phyloP scores from a whole-genome alignment of 148 eudicot genomes.

The Fagopyrum esculentum region DNA sequence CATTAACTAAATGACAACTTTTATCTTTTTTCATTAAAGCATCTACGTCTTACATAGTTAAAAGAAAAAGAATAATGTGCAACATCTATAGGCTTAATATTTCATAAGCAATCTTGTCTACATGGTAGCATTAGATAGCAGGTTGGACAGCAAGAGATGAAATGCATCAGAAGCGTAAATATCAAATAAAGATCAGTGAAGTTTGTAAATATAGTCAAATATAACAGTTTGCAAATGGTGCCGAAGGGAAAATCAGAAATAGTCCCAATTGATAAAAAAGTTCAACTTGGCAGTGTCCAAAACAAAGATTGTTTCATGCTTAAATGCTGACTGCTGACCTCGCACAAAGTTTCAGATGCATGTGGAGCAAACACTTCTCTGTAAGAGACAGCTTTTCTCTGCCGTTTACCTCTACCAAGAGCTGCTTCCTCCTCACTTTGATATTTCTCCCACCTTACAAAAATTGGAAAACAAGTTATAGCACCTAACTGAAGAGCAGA shows the following conservation, averaged over 20 bases:
- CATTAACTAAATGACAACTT: neutral
- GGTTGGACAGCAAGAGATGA: neutral
- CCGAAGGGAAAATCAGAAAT: neutral
- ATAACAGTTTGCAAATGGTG: neutral
- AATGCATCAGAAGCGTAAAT: neutral
- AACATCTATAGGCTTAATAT: neutral
- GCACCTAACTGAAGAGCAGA: neutral
- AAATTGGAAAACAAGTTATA: neutral
- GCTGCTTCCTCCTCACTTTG: conserved; percentile 90
- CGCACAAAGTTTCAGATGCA: conserved; percentile 47
- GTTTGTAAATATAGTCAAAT: neutral
- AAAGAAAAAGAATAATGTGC: neutral
- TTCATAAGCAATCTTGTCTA: neutral
- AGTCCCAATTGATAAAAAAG: neutral
- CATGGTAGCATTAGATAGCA: neutral
- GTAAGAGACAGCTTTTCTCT: conserved; percentile 88
- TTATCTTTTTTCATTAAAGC: neutral
- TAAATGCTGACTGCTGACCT: conserved; percentile 53
- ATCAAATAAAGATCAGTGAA: neutral
- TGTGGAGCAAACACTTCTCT: conserved; percentile 80
- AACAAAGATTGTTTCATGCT: neutral
- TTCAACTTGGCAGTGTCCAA: conserved; percentile 1
- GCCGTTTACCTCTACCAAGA: conserved; percentile 97
- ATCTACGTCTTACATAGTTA: neutral
- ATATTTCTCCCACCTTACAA: conserved; percentile 87